A percentile compares a stretch with the other conserved stretches of the same genome.
Evolutionary conservation across 306 rosid species (phyloP).

Genomic region (Cucumis cinereus): DNA sequence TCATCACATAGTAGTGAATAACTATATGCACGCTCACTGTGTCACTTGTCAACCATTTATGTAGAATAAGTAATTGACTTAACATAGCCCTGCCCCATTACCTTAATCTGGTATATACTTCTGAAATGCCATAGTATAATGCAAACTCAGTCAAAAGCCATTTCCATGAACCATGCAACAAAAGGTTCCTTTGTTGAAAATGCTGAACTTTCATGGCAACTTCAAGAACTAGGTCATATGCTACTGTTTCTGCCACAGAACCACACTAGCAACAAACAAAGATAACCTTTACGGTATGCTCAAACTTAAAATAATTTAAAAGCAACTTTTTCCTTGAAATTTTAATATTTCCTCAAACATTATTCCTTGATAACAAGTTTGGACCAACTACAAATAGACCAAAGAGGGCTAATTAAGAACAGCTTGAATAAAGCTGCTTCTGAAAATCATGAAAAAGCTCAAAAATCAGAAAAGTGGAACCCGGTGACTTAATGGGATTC

Average conservation of each 20-base stretch:
- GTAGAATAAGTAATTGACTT: background rate
- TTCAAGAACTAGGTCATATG: conserved; percentile 81
- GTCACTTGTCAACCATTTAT: background rate
- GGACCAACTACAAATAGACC: background rate
- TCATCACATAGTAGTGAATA: background rate
- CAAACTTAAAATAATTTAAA: background rate
- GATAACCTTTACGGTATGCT: background rate
- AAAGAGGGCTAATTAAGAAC: background rate
- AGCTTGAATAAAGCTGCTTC: background rate
- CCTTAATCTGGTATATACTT: conserved; percentile 84
- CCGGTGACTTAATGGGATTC: background rate
- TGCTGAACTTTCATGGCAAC: conserved; percentile 90
- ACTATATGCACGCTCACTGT: background rate
- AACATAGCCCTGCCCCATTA: conserved; percentile 18
- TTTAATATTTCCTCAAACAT: background rate
- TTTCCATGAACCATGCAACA: conserved; percentile 84
- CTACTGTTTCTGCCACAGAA: conserved; percentile 93
- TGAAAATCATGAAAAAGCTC: background rate
- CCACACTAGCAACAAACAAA: conserved; percentile 43
- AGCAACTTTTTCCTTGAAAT: background rate
- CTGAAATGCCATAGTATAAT: conserved; percentile 86
- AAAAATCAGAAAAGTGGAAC: background rate
- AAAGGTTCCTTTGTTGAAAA: conserved; percentile 74
- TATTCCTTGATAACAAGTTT: background rate
- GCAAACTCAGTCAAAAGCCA: conserved; percentile 93